A percentile compares a stretch with the other conserved stretches of the same genome.
These are phyloP conservation scores for Candida tibetensis DNA, from an alignment of 805 yeast species.

Conservation along the genomic window DNA sequence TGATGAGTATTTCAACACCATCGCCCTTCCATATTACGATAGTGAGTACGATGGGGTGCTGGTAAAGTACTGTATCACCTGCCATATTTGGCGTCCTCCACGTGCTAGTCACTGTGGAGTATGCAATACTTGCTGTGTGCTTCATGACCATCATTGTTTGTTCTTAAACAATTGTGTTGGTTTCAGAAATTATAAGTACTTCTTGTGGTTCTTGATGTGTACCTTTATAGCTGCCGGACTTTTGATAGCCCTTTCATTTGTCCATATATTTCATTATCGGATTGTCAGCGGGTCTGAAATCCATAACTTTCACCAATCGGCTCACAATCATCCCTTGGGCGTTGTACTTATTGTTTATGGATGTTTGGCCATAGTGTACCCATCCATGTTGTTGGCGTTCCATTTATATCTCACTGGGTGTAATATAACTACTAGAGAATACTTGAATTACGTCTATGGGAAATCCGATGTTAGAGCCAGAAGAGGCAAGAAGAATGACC, in stretches of 20 bases:
- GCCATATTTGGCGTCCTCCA: constrained; percentile 69
- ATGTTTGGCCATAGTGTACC: constrained; percentile 49
- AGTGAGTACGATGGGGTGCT: constrained; percentile 32
- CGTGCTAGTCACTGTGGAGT: constrained; percentile 64
- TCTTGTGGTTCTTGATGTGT: constrained; percentile 31
- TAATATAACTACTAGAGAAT: constrained; percentile 74
- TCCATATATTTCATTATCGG: constrained; percentile 21
- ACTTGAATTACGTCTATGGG: constrained; percentile 45
- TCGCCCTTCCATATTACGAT: constrained; percentile 19
- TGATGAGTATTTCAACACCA: constrained; percentile 20
- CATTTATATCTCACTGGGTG: constrained; percentile 55
- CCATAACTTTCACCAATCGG: constrained; percentile 14
- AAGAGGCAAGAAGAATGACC: constrained; percentile 14
- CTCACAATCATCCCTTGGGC: constrained; percentile 29
- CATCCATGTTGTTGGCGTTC: constrained; percentile 48
- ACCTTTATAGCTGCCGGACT: constrained; percentile 20
- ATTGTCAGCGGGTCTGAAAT: constrained; percentile 29
- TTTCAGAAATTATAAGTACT: constrained; percentile 33
- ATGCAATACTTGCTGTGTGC: constrained; percentile 62
- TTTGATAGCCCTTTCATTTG: constrained; percentile 17
- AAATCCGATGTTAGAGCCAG: constrained; percentile 18
- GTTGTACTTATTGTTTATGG: constrained; percentile 54
- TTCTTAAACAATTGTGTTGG: constrained; percentile 54
- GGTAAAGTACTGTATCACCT: constrained; percentile 54
- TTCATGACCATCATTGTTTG: constrained; percentile 72